Evolutionary conservation across 1,284 basidiomycete species (phyloP).

Genomic region (Amylostereum areolatum): DNA sequence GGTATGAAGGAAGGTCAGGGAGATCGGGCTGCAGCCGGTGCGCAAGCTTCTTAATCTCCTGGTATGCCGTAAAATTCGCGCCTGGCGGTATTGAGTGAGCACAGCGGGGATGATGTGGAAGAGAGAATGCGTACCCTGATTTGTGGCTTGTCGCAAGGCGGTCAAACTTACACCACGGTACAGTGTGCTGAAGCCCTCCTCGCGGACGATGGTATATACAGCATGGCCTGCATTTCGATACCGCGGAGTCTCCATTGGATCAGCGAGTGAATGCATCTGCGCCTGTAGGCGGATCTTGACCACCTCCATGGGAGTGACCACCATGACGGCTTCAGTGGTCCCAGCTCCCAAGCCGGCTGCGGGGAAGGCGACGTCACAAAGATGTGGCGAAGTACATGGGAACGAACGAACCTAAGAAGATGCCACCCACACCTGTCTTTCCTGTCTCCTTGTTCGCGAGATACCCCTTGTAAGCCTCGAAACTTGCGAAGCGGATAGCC

Average conservation of each 20-base stretch:
- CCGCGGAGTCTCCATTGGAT: slow-evolving; percentile 89
- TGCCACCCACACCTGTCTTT: slow-evolving; percentile 65
- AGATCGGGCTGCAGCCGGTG: slow-evolving; percentile 62
- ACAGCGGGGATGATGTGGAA: neutral
- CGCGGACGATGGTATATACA: slow-evolving; percentile 90
- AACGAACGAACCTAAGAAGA: slow-evolving; percentile 65
- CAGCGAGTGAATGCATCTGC: slow-evolving; percentile 95
- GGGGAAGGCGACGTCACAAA: too few relatives aligned
- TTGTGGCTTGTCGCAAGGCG: slow-evolving; percentile 94
- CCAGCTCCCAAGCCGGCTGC: slow-evolving; percentile 91
- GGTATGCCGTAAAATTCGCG: slow-evolving; percentile 98
- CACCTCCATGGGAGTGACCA: slow-evolving; percentile 99
- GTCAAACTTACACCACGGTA: slow-evolving; percentile 94
- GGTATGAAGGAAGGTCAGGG: slow-evolving; percentile 82
- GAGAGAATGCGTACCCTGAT: slow-evolving; percentile 64
- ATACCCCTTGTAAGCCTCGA: slow-evolving; percentile 89
- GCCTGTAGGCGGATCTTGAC: slow-evolving; percentile 99
- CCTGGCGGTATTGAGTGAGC: slow-evolving; percentile 35
- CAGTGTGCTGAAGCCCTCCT: slow-evolving; percentile 84
- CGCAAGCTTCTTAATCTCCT: slow-evolving; percentile 88
- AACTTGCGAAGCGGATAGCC: slow-evolving; percentile 98
- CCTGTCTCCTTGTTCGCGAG: slow-evolving; percentile 76
- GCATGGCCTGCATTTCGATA: slow-evolving; percentile 98
- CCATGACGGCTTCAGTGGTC: slow-evolving; percentile 88
- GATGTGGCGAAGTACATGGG: neutral